Conservation (phyloP, 108 stramenopile species). For the Cylindrotheca closterium region DNA sequence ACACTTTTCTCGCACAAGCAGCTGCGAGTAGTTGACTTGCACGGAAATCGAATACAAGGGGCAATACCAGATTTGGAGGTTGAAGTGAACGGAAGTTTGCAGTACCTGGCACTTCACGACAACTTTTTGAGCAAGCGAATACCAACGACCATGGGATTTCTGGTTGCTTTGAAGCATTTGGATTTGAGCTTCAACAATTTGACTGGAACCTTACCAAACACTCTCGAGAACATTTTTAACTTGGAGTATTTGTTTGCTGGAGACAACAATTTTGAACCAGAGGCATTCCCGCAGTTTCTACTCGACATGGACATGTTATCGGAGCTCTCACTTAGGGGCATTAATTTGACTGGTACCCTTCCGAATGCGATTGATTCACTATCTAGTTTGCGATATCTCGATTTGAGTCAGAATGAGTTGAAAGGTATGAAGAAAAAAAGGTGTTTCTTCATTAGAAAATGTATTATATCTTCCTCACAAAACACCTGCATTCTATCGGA, state of each 20-base stretch:
- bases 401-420: constrained; percentile 18
- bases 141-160: constrained; percentile 32
- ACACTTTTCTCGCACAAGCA: neutral
- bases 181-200: constrained; percentile 25
- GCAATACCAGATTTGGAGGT: constrained; percentile 8
- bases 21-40: constrained; percentile 13
- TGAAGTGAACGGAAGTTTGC: constrained; percentile 10
- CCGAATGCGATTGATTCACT: constrained; percentile 31
- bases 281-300: constrained; percentile 24
- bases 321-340: neutral
- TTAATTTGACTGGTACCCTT: constrained; percentile 23
- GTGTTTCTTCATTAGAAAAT: no score
- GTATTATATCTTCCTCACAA: no score
- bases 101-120: constrained; percentile 21
- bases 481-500: no score
- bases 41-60: constrained; percentile 23
- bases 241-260: constrained; percentile 16
- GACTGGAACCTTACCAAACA: constrained; percentile 21
- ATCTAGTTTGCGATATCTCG: constrained; percentile 11
- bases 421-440: no score
- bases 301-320: neutral
- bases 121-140: constrained; percentile 51
- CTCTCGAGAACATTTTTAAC: constrained; percentile 8
- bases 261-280: constrained; percentile 22
- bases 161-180: constrained; percentile 25